These are phyloP conservation scores for Alternaria arbusti DNA, from an alignment of 2,329 filamentous ascomycete genomes.

Conservation along the genomic window DNA sequence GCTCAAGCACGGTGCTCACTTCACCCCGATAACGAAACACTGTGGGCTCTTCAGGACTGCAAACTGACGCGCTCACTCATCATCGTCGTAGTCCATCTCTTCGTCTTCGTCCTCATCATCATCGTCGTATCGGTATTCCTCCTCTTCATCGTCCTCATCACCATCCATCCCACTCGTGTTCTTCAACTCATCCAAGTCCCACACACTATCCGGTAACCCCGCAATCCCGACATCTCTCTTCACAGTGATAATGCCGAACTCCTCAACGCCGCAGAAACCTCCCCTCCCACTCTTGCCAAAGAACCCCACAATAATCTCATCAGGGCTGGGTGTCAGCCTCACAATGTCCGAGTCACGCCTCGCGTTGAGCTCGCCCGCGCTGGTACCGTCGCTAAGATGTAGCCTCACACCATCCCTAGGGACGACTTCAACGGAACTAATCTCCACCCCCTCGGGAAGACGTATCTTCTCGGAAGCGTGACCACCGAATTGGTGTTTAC, in stretches of 20 bases:
- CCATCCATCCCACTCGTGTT: slow-evolving; percentile 33
- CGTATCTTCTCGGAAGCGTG: slow-evolving; percentile 36
- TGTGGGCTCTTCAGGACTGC: slow-evolving; percentile 57
- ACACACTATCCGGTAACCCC: slow-evolving; percentile 51
- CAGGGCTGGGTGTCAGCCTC: slow-evolving; percentile 36
- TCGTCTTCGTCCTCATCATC: background rate
- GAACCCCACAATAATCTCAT: slow-evolving; percentile 56
- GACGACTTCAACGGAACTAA: slow-evolving; percentile 43
- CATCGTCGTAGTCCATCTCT: background rate
- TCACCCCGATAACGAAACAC: slow-evolving; percentile 52
- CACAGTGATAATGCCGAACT: slow-evolving; percentile 59
- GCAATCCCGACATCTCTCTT: slow-evolving; percentile 49
- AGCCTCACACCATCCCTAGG: slow-evolving; percentile 34
- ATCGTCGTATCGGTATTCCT: background rate
- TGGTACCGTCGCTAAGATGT: slow-evolving; percentile 37
- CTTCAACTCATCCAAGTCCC: slow-evolving; percentile 53
- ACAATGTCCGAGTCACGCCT: slow-evolving; percentile 16
- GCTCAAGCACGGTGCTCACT: slow-evolving; percentile 54
- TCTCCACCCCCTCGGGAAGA: slow-evolving; percentile 35
- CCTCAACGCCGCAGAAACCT: slow-evolving; percentile 31
- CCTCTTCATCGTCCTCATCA: background rate
- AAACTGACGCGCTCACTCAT: slow-evolving; percentile 50
- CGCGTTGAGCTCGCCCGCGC: slow-evolving; percentile 39
- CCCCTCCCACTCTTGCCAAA: slow-evolving; percentile 48
- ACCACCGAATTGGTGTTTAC: slow-evolving; percentile 43